Base-by-base conservation (phyloP, 2,329 filamentous ascomycete genomes). In the Thelonectria rubi region DNA sequence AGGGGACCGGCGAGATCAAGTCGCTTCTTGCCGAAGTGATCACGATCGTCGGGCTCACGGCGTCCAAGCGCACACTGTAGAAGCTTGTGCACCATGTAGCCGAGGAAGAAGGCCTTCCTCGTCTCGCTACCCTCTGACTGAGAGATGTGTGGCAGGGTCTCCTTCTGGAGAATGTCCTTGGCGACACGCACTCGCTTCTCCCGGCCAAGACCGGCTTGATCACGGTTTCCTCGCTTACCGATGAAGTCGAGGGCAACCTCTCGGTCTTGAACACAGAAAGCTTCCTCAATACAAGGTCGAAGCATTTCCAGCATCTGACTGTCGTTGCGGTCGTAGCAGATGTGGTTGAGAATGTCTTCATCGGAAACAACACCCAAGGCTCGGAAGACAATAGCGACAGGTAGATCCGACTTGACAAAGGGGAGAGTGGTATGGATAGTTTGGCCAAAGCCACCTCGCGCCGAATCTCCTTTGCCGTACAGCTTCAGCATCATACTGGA, bases 21-120 rank as follows among this genome's bases (percentile, higher is more conserved):
- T 68, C 95, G 91, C 85, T 99, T 99, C 86, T 98, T 98, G 73
- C 95, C 95, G 74, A 99, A 97, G 77, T 99, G 96, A 82, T 99
- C 95, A 82, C 95, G 92, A 74, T 99, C 95, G 73, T 99, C 95
- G 24, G 93, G 93, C 75, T 98, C 95, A 65, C 93, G 91, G 64
- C 95, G 90, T 53, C 95, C 96, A 49, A 99, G 85, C 56, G 94
- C 92, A 75, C 94, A 97, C 77, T 97, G 94, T 21, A 98, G 84
- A 70, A 99, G 86, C 75, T 95, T 91, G 79, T 99, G 94, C 48
- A 98, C 92, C 94, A 99, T 99, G 79, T 99, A 99, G 20, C 96
- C 95, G 50, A 99, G 82, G 84, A 98, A 99, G 80, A 97, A 99
- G 2, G 96, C 95, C 76, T 99, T 99, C 61, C 93, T 85, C 1